These are phyloP conservation scores for Begonia fuchsioides DNA, from an alignment of 306 rosid genomes.

Conservation along the genomic window DNA sequence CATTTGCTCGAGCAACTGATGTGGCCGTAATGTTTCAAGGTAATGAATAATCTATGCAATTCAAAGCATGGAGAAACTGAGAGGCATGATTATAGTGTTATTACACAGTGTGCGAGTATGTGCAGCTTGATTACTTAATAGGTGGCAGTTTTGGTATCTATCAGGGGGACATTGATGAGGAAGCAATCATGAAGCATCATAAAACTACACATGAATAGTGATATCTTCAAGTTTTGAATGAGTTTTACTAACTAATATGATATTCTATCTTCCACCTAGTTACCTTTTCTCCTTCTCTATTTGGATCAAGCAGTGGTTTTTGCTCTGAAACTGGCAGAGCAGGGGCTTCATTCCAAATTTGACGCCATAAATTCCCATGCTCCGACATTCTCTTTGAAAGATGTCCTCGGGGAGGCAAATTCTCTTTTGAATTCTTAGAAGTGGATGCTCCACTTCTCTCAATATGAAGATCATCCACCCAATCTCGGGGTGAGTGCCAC, in stretches of 20 bases:
- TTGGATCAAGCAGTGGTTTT: conserved; percentile 83
- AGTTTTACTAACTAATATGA: too few species aligned
- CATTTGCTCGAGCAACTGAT: conserved; percentile 91
- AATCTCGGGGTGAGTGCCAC: conserved; percentile 99
- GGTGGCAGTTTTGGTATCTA: too few species aligned
- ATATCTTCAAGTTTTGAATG: too few species aligned
- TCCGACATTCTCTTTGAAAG: conserved; percentile 97
- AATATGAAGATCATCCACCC: conserved; percentile 40
- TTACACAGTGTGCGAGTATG: not conserved
- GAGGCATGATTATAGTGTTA: not conserved
- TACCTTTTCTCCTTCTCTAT: conserved; percentile 95
- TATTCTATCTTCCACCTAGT: conserved; percentile 3
- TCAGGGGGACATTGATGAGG: too few species aligned
- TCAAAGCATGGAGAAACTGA: conserved; percentile 2
- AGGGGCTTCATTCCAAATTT: conserved; percentile 65
- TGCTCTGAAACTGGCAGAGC: conserved; percentile 75
- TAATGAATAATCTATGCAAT: conserved; percentile 74
- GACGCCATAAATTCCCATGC: conserved; percentile 80
- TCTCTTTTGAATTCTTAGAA: conserved; percentile 21
- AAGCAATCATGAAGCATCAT: too few species aligned
- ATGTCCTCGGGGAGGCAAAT: conserved; percentile 72
- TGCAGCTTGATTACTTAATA: conserved; percentile 2
- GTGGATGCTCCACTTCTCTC: conserved; percentile 27
- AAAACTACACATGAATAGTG: too few species aligned
- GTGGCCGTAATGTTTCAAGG: conserved; percentile 69